Evolutionary conservation across 352 stramenopile species (phyloP).

Genomic region (Discostella stelligera): DNA sequence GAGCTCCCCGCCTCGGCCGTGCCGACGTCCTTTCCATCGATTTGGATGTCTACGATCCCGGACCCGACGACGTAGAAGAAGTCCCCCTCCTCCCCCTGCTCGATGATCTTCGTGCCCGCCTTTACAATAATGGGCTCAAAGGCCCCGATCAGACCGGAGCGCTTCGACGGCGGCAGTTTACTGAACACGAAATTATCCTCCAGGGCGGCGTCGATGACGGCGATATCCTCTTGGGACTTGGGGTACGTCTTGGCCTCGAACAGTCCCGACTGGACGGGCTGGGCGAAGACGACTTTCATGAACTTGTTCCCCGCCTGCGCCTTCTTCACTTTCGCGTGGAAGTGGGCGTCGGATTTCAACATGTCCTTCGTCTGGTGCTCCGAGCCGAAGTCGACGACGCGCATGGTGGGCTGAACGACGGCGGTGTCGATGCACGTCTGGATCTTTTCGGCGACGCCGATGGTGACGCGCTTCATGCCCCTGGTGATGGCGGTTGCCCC

Average conservation of each 20-base stretch:
- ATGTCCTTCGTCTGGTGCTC: conserved; percentile 9
- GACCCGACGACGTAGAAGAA: conserved; percentile 81
- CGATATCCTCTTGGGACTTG: conserved; percentile 51
- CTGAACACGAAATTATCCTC: conserved; percentile 72
- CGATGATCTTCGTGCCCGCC: conserved; percentile 54
- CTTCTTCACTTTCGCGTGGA: conserved; percentile 21
- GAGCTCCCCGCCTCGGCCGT: conserved; percentile 63
- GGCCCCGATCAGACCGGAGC: conserved; percentile 63
- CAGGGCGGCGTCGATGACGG: conserved; percentile 48
- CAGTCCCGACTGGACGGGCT: conserved; percentile 12
- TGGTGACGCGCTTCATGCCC: conserved; percentile 20
- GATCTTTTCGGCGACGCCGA: conserved; percentile 31
- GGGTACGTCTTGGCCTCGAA: conserved; percentile 20
- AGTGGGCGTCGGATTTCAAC: conserved; percentile 2
- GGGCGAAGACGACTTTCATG: conserved; percentile 44
- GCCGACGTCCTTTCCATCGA: conserved; percentile 37
- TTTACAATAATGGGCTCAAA: conserved; percentile 40
- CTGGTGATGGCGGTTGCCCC: conserved; percentile 14
- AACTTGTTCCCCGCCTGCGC: conserved; percentile 25
- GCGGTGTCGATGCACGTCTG: conserved; percentile 31
- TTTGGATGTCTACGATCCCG: conserved; percentile 65
- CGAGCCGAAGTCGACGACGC: conserved; percentile 36
- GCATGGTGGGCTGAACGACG: conserved; percentile 29
- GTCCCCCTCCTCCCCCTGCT: conserved; percentile 67
- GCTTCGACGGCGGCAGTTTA: conserved; percentile 83